Conservation (phyloP, 805 yeast species). For the Nakazawaea ernobii region DNA sequence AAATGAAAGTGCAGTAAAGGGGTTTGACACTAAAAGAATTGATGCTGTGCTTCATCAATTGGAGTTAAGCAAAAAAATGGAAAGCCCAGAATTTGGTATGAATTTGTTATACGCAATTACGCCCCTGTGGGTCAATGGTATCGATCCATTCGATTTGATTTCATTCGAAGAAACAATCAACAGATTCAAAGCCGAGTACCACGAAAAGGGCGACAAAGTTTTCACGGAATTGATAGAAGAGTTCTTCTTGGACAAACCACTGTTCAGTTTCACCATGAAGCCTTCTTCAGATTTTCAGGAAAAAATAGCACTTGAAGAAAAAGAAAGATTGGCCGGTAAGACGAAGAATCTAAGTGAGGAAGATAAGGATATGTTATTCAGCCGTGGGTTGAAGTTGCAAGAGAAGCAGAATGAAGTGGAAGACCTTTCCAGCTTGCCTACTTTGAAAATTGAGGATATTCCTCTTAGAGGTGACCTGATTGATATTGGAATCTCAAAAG, state of each 20-base stretch:
- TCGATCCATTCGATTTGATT: constrained; percentile 67
- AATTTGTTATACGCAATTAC: constrained; percentile 64
- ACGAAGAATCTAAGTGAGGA: constrained; percentile 39
- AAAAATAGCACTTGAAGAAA: constrained; percentile 50
- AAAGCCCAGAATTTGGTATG: constrained; percentile 87
- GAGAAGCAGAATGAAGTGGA: constrained; percentile 63
- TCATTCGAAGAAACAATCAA: constrained; percentile 57
- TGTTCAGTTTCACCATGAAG: constrained; percentile 68
- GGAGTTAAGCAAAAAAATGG: constrained; percentile 78
- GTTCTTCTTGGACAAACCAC: constrained; percentile 47
- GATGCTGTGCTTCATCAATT: constrained; percentile 85
- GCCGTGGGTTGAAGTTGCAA: constrained; percentile 55
- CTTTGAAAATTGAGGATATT: constrained; percentile 70
- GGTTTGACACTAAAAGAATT: constrained; percentile 56
- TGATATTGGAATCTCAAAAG: constrained; percentile 24
- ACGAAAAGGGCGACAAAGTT: constrained; percentile 42
- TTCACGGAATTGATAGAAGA: constrained; percentile 56
- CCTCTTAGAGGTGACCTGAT: constrained; percentile 44
- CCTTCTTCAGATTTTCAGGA: constrained; percentile 58
- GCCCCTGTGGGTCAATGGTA: constrained; percentile 81
- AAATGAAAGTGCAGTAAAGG: constrained; percentile 31
- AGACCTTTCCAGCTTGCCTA: constrained; percentile 76
- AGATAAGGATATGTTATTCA: constrained; percentile 52
- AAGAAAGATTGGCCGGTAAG: constrained; percentile 37
- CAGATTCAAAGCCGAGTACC: constrained; percentile 58